Base-by-base conservation (phyloP, 2,329 filamentous ascomycete species). In the Penicillium digitatum region DNA sequence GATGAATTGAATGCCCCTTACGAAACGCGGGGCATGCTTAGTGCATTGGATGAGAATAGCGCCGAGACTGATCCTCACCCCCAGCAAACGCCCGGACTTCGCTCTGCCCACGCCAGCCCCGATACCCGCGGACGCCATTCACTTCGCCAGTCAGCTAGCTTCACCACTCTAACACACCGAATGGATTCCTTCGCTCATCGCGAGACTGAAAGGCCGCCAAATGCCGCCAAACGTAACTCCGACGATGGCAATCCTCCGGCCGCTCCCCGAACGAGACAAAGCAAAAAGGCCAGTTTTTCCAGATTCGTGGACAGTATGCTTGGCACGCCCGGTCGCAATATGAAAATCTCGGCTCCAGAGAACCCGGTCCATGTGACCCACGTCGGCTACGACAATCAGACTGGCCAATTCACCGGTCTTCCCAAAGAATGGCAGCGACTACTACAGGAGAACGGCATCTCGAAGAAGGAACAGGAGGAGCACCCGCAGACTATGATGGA, bases 341-440 rank as follows among this genome's bases (percentile, higher is more conserved):
- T 94, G 44, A 85, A 93, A 73, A 99, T 99, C 67, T 97, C 94
- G n/a, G 90, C 91, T 35, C 94, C 94, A 52, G 92, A 96, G 74
- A 97, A 99, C 68, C 94, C 94, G 46, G 91, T 97, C 57, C 94
- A 97, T 76, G 90, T 99, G 66, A 97, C 93, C 54, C 94, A 99
- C 74, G 94, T 99, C 62, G 93, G 93, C 65, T 96, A 96, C 73
- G 93, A 99, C 75, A 95, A 94, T 76, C 83, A 89, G 67, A 97
- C 94, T 3, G 94, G 94, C 63, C 90, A 96, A 76, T 99, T 96
- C 74, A 97, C 93, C 55, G 94, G 94, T 61, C 82, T 99, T 27
- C 94, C 94, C 18, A 95, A 94, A 74, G 94, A 97, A 82, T 99
- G 94, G 94, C 93, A 97, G 76, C 87, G 90, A 58, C 84, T 96